Conservation (phyloP, 441 rosid genomes). For the Pelargonium citronellum region DNA sequence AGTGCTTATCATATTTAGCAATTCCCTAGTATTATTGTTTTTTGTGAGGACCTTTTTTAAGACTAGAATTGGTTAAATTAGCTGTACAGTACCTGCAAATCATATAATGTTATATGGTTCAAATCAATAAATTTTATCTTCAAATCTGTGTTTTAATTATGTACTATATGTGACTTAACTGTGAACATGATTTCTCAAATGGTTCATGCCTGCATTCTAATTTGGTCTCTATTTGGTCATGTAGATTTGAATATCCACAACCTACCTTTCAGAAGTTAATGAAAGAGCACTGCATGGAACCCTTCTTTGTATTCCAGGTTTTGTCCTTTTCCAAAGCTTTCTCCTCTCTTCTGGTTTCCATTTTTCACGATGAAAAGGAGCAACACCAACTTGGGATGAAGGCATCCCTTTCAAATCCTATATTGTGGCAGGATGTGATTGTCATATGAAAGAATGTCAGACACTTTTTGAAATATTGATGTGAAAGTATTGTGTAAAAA, state of each 20-base stretch:
- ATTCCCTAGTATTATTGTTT: neutral
- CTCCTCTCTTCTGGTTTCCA: constrained; percentile 6
- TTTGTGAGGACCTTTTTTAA: neutral
- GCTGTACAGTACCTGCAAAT: neutral
- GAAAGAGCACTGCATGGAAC: constrained; percentile 98
- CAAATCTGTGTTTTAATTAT: neutral
- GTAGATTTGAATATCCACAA: constrained; percentile 97
- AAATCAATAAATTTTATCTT: neutral
- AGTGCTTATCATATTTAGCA: neutral
- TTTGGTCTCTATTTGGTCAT: constrained; percentile 19
- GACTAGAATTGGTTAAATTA: neutral
- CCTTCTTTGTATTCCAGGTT: constrained; percentile 98
- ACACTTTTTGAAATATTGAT: too few species aligned
- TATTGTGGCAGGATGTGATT: too few species aligned
- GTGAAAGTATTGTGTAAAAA: neutral
- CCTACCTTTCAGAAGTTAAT: constrained; percentile 93
- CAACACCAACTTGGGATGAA: neutral
- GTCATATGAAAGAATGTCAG: too few species aligned
- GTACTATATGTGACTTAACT: neutral
- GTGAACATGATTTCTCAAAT: neutral
- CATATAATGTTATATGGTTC: neutral
- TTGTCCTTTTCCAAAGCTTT: constrained; percentile 14
- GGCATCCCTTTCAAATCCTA: too few species aligned
- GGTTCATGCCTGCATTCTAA: neutral
- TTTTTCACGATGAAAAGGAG: neutral